phyloP scores from a whole-genome alignment of 768 basidiomycete species.

The Kwoniella pini region DNA sequence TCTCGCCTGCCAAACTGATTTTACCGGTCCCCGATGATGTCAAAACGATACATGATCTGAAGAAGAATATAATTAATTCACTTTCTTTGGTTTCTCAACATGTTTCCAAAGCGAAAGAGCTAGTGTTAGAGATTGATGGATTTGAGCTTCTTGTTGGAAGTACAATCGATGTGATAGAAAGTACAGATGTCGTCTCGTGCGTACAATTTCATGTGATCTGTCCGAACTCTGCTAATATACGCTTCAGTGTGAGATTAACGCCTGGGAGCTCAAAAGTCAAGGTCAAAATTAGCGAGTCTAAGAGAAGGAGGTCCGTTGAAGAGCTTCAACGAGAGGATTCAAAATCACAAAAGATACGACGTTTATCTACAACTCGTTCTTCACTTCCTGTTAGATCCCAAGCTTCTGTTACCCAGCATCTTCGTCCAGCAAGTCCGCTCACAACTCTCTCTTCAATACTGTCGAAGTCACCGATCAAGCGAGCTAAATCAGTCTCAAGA shows the following conservation, averaged over 20 bases:
- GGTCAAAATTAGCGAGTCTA: background rate
- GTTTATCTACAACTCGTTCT: background rate
- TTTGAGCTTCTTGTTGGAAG: slow-evolving; percentile 62
- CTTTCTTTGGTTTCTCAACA: slow-evolving; percentile 23
- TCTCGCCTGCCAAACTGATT: slow-evolving; percentile 31
- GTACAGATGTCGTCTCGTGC: slow-evolving; percentile 56
- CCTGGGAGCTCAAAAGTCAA: slow-evolving; percentile 17
- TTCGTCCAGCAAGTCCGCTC: too few relatives aligned
- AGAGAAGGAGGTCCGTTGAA: background rate
- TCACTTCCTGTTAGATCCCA: too few relatives aligned
- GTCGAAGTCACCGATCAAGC: slow-evolving; percentile 3
- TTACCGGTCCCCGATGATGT: slow-evolving; percentile 26
- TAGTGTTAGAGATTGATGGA: slow-evolving; percentile 42
- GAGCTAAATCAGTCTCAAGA: slow-evolving; percentile 9
- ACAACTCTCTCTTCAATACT: too few relatives aligned
- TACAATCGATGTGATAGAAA: slow-evolving; percentile 74
- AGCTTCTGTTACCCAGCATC: too few relatives aligned
- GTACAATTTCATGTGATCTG: background rate
- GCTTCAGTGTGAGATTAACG: slow-evolving; percentile 21
- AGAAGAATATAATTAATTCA: slow-evolving; percentile 28
- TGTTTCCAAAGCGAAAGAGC: slow-evolving; percentile 13
- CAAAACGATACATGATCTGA: slow-evolving; percentile 34
- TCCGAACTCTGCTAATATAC: background rate
- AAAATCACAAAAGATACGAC: slow-evolving; percentile 10
- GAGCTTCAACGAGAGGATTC: background rate